Evolutionary conservation across 108 stramenopile genomes (phyloP), one percentile per base, ranked within the genome.

Genomic region (Nannochloropsis granulata): DNA sequence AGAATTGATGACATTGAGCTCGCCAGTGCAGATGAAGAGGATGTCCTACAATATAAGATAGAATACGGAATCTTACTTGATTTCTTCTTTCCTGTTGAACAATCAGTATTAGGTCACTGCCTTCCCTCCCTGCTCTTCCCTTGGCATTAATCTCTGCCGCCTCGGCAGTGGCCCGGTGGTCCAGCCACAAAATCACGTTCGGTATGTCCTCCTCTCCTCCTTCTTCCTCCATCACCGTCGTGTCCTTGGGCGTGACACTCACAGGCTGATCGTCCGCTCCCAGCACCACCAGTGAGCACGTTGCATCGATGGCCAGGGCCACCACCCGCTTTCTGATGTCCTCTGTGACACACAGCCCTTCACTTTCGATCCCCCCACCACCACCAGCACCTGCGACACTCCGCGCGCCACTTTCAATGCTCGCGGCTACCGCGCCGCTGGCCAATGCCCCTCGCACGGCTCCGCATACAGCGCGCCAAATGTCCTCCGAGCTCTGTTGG

Each of bases 401-500:
- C 34, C 34, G 2, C 34, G 34, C 34, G 24, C 7, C 8, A 24
- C 23, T 25, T 25, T 25, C 2, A 12, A 5, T 13, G 13, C 13
- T 24, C 13, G 13, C 8, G 1, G 24, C 24, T 3, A 14, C 8
- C 23, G 24, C 79, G 25, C n/a, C 25, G 13, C 79, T 24, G 23
- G 13, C 24, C 3, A 25, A 24, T 24, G 24, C 79, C 13, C 13
- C 46, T 8, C 44, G 83, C 21, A 86, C 86, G 19, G 42, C 43
- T 21, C 12, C 0, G 78, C 82, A 86, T 42, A 83, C 83, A 16
- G 83, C 83, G 12, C 44, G 25, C 86, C 86, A 86, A 21, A 86
- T 86, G 13, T 86, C 44, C 19, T 86, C 86, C 13, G 42, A n/a
- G 86, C 79, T 80, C 83, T 86, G 86, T 83, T 86, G 78, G 44